phyloP scores from a whole-genome alignment of 805 yeast genomes.

The Saturnispora silvae region DNA sequence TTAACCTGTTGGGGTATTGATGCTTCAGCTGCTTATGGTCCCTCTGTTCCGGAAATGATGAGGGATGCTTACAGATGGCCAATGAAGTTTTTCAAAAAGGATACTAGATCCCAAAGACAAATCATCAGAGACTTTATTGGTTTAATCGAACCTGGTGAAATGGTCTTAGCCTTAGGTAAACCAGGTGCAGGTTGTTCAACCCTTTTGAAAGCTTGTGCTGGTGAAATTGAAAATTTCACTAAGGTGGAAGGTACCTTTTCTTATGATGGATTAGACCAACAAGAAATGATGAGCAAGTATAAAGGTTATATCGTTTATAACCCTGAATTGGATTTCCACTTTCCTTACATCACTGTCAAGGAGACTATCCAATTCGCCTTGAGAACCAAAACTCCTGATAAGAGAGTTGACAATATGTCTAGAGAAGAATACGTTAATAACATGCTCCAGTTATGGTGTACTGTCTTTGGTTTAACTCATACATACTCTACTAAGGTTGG shows the following conservation, averaged over 20 bases:
- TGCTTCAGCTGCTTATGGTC: conserved; percentile 42
- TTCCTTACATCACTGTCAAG: conserved; percentile 66
- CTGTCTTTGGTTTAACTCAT: conserved; percentile 49
- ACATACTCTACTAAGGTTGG: conserved; percentile 55
- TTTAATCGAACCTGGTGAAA: conserved; percentile 47
- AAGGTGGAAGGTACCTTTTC: conserved; percentile 43
- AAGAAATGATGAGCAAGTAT: conserved; percentile 48
- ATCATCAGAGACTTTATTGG: conserved; percentile 34
- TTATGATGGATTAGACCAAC: conserved; percentile 52
- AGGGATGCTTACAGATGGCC: conserved; percentile 27
- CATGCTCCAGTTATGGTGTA: conserved; percentile 38
- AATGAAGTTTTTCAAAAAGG: conserved; percentile 23
- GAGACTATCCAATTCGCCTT: conserved; percentile 65
- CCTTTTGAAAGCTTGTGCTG: conserved; percentile 52
- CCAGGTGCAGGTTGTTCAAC: conserved; percentile 81
- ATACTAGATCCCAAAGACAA: conserved; percentile 24
- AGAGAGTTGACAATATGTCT: conserved; percentile 31
- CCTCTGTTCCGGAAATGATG: conserved; percentile 34
- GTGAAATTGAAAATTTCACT: conserved; percentile 33
- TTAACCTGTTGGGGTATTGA: conserved; percentile 39
- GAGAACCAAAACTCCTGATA: conserved; percentile 54
- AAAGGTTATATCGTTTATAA: conserved; percentile 46
- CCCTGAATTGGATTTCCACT: conserved; percentile 60
- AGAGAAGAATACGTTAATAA: conserved; percentile 32
- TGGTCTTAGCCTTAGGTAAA: conserved; percentile 58